phyloP scores from a whole-genome alignment of 495 filamentous ascomycete genomes.

The Daldinia decipiens region DNA sequence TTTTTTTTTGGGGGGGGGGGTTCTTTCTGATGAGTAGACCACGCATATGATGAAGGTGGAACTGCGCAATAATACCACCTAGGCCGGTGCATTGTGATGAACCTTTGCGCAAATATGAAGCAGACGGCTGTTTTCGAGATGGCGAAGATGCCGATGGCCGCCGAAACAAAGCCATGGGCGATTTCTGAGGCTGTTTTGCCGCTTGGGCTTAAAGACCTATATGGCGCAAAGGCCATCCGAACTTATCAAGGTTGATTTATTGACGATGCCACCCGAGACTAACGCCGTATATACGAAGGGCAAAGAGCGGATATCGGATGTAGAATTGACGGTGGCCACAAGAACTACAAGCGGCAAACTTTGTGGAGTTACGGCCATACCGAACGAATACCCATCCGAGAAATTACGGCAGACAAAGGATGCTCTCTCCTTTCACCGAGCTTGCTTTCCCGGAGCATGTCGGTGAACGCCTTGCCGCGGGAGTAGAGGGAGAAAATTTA shows the following conservation, averaged over 20 bases:
- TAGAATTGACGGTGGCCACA: constrained; percentile 38
- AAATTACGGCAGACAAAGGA: constrained; percentile 39
- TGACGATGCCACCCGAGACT: constrained; percentile 18
- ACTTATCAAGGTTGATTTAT: constrained; percentile 37
- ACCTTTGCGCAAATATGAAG: constrained; percentile 13
- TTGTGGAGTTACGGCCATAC: constrained; percentile 48
- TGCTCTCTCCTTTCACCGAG: constrained; percentile 36
- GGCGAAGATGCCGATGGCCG: constrained; percentile 41
- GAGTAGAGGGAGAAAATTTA: constrained; percentile 23
- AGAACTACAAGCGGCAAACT: constrained; percentile 41
- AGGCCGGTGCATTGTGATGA: constrained; percentile 7
- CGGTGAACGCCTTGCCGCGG: constrained; percentile 42
- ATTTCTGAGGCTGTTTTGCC: constrained; percentile 22
- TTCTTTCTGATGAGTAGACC: not conserved
- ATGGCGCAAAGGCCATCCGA: constrained; percentile 15
- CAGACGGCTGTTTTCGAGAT: constrained; percentile 27
- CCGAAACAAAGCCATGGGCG: constrained; percentile 28
- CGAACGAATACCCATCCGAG: constrained; percentile 45
- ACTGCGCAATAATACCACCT: constrained; percentile 6
- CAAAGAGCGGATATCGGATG: constrained; percentile 35
- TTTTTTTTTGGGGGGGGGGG: no score
- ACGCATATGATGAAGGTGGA: not conserved
- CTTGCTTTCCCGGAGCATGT: constrained; percentile 39
- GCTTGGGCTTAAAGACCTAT: not conserved
- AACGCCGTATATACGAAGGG: constrained; percentile 36